Conservation (phyloP, 108 stramenopile genomes). For the Nitzschia inconspicua region DNA sequence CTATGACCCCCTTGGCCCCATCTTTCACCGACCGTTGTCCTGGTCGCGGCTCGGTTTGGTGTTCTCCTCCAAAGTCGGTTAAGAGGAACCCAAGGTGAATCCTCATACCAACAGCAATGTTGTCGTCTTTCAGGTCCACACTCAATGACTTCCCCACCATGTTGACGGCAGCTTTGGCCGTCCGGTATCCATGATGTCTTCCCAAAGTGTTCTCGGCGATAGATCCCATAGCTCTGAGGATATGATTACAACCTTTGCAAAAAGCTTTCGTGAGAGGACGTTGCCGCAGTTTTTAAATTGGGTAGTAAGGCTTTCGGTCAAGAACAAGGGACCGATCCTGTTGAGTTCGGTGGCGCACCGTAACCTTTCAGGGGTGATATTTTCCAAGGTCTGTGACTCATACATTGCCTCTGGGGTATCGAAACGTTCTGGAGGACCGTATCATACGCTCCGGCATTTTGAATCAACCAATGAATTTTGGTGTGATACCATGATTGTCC, state of each 20-base stretch:
- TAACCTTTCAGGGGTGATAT: conserved; percentile 16
- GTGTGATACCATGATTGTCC: neutral
- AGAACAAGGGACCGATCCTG: conserved; percentile 19
- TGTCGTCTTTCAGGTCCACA: conserved; percentile 24
- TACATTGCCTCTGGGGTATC: neutral
- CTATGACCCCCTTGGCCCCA: conserved; percentile 18
- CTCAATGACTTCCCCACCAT: conserved; percentile 38
- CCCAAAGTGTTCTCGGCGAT: no score
- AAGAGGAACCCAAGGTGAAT: no score
- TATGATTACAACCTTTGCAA: no score
- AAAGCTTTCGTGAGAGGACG: neutral
- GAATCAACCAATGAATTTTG: conserved; percentile 19
- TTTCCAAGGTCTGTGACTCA: conserved; percentile 16
- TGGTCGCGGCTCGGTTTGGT: no score
- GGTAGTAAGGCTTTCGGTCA: conserved; percentile 27
- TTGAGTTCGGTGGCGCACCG: conserved; percentile 26
- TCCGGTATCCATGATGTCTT: conserved; percentile 43
- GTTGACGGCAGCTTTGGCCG: conserved; percentile 41
- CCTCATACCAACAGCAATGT: no score
- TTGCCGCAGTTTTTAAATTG: conserved; percentile 8
- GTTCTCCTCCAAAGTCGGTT: no score
- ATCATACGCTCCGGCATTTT: conserved; percentile 37
- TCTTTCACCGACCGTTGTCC: conserved; percentile 20
- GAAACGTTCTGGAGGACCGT: conserved; percentile 20
- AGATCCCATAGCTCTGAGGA: no score